A percentile compares a stretch with the other conserved stretches of the same genome.
These are phyloP conservation scores for Cyclostephanos tholiformis DNA, from an alignment of 108 stramenopile genomes.

Conservation along the genomic window DNA sequence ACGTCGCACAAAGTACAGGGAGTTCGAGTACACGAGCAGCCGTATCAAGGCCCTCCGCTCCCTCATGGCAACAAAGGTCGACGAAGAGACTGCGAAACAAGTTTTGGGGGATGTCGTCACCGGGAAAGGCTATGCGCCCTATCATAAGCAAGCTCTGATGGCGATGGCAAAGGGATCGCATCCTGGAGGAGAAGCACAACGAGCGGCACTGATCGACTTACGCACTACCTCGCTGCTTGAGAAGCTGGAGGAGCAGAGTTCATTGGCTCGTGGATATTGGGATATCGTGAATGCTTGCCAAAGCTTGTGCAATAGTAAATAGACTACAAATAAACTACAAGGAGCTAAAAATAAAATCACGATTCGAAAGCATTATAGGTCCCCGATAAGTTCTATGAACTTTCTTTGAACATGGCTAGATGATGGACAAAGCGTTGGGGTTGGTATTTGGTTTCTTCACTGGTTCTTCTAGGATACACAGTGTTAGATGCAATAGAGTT, in stretches of 20 bases:
- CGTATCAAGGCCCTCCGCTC: slow-evolving; percentile 75
- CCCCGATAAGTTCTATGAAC: background rate
- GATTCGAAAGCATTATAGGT: background rate
- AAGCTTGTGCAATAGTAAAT: background rate
- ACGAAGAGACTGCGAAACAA: slow-evolving; percentile 67
- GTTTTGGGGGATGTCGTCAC: slow-evolving; percentile 66
- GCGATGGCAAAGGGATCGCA: slow-evolving; percentile 60
- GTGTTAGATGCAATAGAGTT: background rate
- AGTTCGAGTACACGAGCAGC: slow-evolving; percentile 77
- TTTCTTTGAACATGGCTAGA: too few relatives aligned
- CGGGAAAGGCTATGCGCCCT: slow-evolving; percentile 55
- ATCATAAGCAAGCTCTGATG: slow-evolving; percentile 55
- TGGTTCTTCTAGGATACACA: background rate
- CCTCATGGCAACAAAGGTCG: slow-evolving; percentile 58
- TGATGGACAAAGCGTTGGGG: too few relatives aligned
- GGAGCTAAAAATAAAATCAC: background rate
- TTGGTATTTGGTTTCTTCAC: background rate
- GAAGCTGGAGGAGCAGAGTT: slow-evolving; percentile 54
- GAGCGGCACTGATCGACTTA: slow-evolving; percentile 67
- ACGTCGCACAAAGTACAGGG: slow-evolving; percentile 75
- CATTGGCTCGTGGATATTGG: slow-evolving; percentile 48
- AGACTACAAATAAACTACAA: background rate
- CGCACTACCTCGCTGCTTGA: slow-evolving; percentile 58
- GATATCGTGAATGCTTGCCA: slow-evolving; percentile 55
- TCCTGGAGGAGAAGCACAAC: slow-evolving; percentile 66